Conservation (phyloP, 495 filamentous ascomycete species). For the Penicillium subrubescens region DNA sequence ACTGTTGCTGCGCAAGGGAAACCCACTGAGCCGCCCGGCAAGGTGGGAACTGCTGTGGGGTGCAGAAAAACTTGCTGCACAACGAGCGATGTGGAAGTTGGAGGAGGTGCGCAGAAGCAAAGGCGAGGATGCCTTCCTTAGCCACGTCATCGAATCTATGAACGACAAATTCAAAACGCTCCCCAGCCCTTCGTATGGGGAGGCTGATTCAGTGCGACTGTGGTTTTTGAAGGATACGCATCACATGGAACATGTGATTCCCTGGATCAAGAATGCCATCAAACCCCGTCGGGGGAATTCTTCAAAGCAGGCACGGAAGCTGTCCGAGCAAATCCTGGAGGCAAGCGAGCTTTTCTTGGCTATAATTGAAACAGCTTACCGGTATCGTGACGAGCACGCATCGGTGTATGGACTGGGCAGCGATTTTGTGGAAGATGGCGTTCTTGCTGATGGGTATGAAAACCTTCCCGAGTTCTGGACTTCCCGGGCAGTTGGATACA, state of each 20-base stretch:
- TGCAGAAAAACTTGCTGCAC: constrained; percentile 86
- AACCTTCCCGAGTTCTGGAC: constrained; percentile 82
- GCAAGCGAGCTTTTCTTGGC: constrained; percentile 77
- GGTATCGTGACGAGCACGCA: constrained; percentile 69
- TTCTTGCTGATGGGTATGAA: constrained; percentile 60
- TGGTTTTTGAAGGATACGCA: constrained; percentile 82
- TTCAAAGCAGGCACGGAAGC: constrained; percentile 33
- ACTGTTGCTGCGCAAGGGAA: constrained; percentile 60
- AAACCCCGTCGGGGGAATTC: constrained; percentile 53
- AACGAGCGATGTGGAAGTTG: constrained; percentile 76
- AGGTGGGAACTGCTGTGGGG: constrained; percentile 85
- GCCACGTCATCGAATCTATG: constrained; percentile 68
- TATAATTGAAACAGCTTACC: constrained; percentile 70
- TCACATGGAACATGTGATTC: constrained; percentile 71
- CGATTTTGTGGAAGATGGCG: constrained; percentile 66
- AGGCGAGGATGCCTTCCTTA: constrained; percentile 56
- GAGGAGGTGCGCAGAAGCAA: constrained; percentile 62
- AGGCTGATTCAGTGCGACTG: constrained; percentile 72
- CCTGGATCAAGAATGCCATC: constrained; percentile 73
- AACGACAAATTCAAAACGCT: constrained; percentile 67
- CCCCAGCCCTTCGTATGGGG: constrained; percentile 53
- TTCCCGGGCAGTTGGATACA: constrained; percentile 48
- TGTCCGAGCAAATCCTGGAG: constrained; percentile 65
- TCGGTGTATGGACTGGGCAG: constrained; percentile 68
- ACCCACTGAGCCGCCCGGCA: constrained; percentile 58